These are phyloP conservation scores for Cardamine resedifolia DNA, from an alignment of 345 rosid genomes.

Conservation along the genomic window DNA sequence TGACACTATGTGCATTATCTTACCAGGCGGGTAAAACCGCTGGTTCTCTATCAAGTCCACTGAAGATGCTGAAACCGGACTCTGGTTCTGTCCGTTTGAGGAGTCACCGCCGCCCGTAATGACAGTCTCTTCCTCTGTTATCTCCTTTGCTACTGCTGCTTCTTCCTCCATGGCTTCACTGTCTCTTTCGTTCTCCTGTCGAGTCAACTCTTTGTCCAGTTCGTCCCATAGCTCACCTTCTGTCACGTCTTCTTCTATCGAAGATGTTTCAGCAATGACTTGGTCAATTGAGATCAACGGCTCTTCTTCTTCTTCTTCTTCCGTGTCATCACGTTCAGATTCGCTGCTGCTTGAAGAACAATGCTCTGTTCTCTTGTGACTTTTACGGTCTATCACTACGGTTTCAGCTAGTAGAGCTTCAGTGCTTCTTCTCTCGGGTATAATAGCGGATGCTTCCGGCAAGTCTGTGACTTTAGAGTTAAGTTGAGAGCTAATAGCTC, in stretches of 20 bases:
- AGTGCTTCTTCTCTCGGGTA: slow-evolving; percentile 47
- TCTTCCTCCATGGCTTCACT: slow-evolving; percentile 65
- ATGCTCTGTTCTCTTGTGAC: slow-evolving; percentile 39
- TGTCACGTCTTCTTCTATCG: slow-evolving; percentile 50
- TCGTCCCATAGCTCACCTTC: slow-evolving; percentile 89
- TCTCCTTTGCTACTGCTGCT: slow-evolving; percentile 77
- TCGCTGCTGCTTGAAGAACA: slow-evolving; percentile 44
- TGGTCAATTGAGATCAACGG: slow-evolving; percentile 48
- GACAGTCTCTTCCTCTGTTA: slow-evolving; percentile 68
- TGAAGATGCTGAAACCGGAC: slow-evolving; percentile 36
- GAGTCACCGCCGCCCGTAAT: slow-evolving; percentile 18
- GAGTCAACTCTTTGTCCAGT: slow-evolving; percentile 76
- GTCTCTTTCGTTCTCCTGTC: slow-evolving; percentile 59
- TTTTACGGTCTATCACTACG: slow-evolving; percentile 31
- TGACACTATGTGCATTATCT: slow-evolving; percentile 77
- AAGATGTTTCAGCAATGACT: slow-evolving; percentile 38
- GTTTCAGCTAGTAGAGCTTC: slow-evolving; percentile 45
- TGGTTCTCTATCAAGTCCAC: slow-evolving; percentile 58
- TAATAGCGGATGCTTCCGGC: slow-evolving; percentile 50
- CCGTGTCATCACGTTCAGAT: slow-evolving; percentile 51
- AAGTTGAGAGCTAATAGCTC: slow-evolving; percentile 46
- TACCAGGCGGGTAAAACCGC: slow-evolving; percentile 85
- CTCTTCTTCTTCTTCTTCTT: slow-evolving; percentile 72
- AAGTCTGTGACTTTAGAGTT: slow-evolving; percentile 48
- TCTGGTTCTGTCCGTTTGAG: slow-evolving; percentile 43